Percentiles rank a stretch among this genome's conserved stretches.
Evolutionary conservation across 202 grass and related monocot genomes (phyloP).

Genomic region (Schoenoplectus tabernaemontani): DNA sequence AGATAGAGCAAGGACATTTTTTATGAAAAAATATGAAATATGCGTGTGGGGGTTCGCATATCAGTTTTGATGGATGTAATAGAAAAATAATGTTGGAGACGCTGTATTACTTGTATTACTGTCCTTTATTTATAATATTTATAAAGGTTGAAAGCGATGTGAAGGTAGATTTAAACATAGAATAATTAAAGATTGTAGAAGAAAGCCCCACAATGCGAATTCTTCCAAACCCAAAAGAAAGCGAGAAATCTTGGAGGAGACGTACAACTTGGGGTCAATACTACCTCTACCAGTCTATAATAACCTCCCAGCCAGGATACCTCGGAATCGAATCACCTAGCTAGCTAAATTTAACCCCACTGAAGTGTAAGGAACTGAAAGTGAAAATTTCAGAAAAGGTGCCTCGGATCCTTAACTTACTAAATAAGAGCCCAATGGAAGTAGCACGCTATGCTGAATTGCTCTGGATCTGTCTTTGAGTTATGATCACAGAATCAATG

Average conservation of each 20-base stretch:
- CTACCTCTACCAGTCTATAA: not conserved
- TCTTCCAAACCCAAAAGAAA: not conserved
- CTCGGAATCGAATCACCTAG: conserved; percentile 14
- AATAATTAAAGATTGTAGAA: not conserved
- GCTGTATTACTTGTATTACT: no score
- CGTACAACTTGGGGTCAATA: not conserved
- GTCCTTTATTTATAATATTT: no score
- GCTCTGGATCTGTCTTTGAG: not conserved
- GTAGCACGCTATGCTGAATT: not conserved
- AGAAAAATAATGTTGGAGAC: no score
- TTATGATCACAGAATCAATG: not conserved
- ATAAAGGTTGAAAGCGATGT: conserved; percentile 18
- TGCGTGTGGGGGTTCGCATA: no score
- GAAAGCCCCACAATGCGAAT: not conserved
- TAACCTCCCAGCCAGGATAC: conserved; percentile 5
- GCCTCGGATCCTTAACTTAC: not conserved
- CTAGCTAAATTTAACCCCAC: no score
- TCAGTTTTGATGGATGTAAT: no score
- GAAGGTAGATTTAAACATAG: not conserved
- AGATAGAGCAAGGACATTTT: conserved; percentile 25
- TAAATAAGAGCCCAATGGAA: conserved; percentile 10
- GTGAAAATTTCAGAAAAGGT: conserved; percentile 5
- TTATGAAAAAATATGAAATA: no score
- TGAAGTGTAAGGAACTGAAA: not conserved
- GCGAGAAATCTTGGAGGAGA: not conserved